These are phyloP conservation scores for Aquilaria sinensis DNA, from an alignment of 345 rosid genomes.

Conservation along the genomic window DNA sequence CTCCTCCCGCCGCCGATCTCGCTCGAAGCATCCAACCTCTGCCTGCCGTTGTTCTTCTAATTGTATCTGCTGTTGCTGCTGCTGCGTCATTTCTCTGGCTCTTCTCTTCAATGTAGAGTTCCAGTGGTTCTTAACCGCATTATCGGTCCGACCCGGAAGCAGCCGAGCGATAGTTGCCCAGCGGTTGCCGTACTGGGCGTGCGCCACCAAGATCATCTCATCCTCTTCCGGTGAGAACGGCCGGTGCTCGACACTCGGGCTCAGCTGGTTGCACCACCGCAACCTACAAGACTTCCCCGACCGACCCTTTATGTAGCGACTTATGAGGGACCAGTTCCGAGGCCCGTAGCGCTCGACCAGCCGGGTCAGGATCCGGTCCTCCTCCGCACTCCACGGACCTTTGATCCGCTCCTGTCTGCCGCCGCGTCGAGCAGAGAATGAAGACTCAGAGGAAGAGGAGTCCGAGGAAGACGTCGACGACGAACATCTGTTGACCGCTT, in stretches of 20 bases:
- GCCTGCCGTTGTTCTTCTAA: neutral
- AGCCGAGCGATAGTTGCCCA: slow-evolving; percentile 63
- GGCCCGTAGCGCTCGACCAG: slow-evolving; percentile 52
- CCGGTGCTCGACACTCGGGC: slow-evolving; percentile 54
- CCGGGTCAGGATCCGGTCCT: slow-evolving; percentile 48
- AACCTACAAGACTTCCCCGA: slow-evolving; percentile 58
- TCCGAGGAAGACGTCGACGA: slow-evolving; percentile 43
- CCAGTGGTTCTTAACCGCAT: slow-evolving; percentile 65
- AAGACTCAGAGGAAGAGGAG: slow-evolving; percentile 45
- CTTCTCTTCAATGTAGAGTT: slow-evolving; percentile 51
- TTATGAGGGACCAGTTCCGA: slow-evolving; percentile 49
- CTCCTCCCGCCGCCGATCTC: slow-evolving; percentile 7
- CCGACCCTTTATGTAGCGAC: slow-evolving; percentile 47
- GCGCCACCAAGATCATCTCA: slow-evolving; percentile 50
- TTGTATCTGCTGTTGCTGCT: slow-evolving; percentile 1
- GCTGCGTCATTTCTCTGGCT: slow-evolving; percentile 23
- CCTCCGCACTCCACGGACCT: slow-evolving; percentile 77
- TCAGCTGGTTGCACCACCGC: slow-evolving; percentile 53
- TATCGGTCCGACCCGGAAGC: slow-evolving; percentile 57
- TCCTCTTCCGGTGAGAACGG: slow-evolving; percentile 49
- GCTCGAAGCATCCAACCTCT: neutral
- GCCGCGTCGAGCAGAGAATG: slow-evolving; percentile 18
- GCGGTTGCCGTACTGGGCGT: slow-evolving; percentile 47
- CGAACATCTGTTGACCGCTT: slow-evolving; percentile 27
- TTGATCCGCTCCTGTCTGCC: slow-evolving; percentile 35